Evolutionary conservation across 768 basidiomycete species (phyloP).

Genomic region (Boletus reticulatus): DNA sequence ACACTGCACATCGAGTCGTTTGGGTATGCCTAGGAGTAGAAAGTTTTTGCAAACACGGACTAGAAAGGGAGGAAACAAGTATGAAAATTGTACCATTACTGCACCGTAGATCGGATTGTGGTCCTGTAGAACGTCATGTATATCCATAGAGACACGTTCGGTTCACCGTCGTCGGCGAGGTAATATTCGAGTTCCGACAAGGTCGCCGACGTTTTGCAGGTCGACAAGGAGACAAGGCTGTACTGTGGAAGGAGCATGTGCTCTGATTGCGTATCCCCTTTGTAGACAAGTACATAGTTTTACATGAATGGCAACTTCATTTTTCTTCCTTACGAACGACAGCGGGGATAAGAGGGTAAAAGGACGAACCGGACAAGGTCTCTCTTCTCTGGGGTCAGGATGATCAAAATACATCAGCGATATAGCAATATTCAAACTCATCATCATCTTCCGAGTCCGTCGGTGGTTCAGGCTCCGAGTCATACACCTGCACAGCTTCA

Average conservation of each 20-base stretch:
- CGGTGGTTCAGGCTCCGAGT: slow-evolving; percentile 23
- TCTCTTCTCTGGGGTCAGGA: no score
- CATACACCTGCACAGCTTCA: slow-evolving; percentile 11
- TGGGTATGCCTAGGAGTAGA: slow-evolving; percentile 33
- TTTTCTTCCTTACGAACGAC: background rate
- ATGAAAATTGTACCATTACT: background rate
- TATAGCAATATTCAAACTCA: slow-evolving; percentile 26
- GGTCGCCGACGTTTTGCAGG: background rate
- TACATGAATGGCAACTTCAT: slow-evolving; percentile 2
- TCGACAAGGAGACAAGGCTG: background rate
- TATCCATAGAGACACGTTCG: no score
- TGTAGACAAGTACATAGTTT: background rate
- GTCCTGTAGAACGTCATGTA: no score
- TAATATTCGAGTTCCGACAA: slow-evolving; percentile 9
- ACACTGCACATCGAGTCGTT: slow-evolving; percentile 39
- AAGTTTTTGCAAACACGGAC: no score
- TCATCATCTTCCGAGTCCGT: slow-evolving; percentile 26
- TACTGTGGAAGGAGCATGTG: no score
- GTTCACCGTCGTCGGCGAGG: no score
- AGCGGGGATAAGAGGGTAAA: background rate
- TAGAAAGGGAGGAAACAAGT: background rate
- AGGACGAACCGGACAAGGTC: background rate
- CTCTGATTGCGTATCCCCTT: no score
- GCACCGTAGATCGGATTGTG: no score
- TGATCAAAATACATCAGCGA: slow-evolving; percentile 4